Base-by-base conservation (phyloP, 2,329 filamentous ascomycete species). In the Sclerotinia spermophila region DNA sequence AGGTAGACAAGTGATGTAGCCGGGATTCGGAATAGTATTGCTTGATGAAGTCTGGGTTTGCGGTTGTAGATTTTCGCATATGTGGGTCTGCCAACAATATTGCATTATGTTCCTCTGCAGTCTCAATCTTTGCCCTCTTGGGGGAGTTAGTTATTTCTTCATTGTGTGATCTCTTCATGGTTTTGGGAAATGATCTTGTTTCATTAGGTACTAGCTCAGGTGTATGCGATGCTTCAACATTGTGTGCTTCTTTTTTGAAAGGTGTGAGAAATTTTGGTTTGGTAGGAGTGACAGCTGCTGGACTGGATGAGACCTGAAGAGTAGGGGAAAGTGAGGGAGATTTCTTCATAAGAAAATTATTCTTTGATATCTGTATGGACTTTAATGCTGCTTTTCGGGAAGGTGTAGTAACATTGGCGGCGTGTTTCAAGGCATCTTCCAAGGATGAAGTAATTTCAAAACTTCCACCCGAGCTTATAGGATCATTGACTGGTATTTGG, bases 21-120 rank as follows among this genome's bases (percentile, higher is more conserved):
- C 96, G 90, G 72, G 95, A 98, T 81, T 98, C 94, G 6, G 93
- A 92, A 78, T 98, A 99, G 78, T 93, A 99, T 73, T 98, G 94
- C 74, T 95, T 92, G 1, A 99, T 84, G 72, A 99, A 99, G 48
- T 96, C 90, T 0, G 96, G 96, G 75, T 99, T 96, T 13, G 94
- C 92, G 1, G 94, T 94, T 1, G 94, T 97, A 0, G 94, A 94
- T 77, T 96, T 96, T 71, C 93, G 88, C 76, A 97, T 89, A 45
- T 90, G 89, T 3, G 96, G 94, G 77, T 98, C 94, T 3, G 91
- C 88, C 5, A 99, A 84, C 1, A 98, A 84, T 71, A 91, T 84
- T 15, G 92, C 92, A 78, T 98, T 99, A 80, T 98, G 94, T 78
- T 97, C 92, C 80, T 99, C 95, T 0, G 96, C 92, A 0, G 93